Evolutionary conservation across 1,139 yeast genomes (phyloP), one percentile per base, ranked within the genome.

Genomic region (Pichia inconspicua): DNA sequence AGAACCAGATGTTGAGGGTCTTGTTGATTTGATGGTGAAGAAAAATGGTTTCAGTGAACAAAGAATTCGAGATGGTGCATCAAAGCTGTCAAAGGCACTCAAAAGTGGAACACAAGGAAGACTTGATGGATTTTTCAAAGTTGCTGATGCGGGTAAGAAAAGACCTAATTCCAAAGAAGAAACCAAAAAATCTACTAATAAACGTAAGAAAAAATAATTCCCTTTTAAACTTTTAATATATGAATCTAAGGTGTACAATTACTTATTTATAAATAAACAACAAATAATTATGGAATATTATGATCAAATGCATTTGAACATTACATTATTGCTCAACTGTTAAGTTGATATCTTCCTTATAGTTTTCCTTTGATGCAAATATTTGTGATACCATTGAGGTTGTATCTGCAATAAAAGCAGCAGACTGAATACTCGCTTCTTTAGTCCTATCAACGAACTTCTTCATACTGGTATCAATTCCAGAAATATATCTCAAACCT

Each of bases 1-100:
- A 1, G 84, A 79, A 50, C 95, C 95, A 0, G 83, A 86, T 61
- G 69, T 81, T n/a, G 88, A 83, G 10, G 92, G 87, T 0, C 72
- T 85, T 48, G 69, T 84, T 14, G 78, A 83, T 39, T 85, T 77
- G 56, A 75, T 85, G 79, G 92, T 84, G 22, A 77, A 70, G 47
- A 77, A 82, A 48, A 84, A 85, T 64, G 96, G 96, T 0, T 92
- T 92, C 66, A 84, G 84, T 55, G 98, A 92, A 61, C 97, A 90
- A 45, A 77, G 98, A 63, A 88, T 92, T 28, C 78, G 82, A 55
- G 77, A 83, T 51, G 98, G 97, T 36, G 94, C 92, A 7, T 88
- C 81, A 44, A 84, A 90, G 64, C 73, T 92, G 58, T 78, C 80
- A 57, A 92, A 90, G 65, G 95, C 90, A 3, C 72, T 87, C 54